Conservation (phyloP, 768 basidiomycete species). For the Lactarius pseudohatsudake region DNA sequence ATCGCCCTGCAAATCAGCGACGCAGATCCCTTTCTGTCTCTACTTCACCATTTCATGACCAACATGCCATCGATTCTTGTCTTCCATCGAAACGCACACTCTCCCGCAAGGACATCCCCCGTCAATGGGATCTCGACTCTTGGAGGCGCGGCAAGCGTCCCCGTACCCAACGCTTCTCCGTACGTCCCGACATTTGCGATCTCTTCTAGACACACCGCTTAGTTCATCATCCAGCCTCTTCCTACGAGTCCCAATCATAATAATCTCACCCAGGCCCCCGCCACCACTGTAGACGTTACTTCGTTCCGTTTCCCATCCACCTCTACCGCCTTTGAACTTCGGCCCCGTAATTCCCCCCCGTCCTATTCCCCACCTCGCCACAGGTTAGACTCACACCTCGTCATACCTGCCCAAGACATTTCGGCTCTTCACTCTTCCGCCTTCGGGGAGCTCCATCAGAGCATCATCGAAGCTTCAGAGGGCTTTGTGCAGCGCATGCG, state of each 20-base stretch:
- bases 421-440: constrained; percentile 57
- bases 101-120: constrained; percentile 39
- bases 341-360: constrained; percentile 19
- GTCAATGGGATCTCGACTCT: constrained; percentile 53
- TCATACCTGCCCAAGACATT: constrained; percentile 36
- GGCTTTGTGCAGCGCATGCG: constrained; percentile 72
- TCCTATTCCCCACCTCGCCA: constrained; percentile 10
- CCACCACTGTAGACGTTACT: constrained; percentile 7
- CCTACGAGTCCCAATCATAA: constrained; percentile 2
- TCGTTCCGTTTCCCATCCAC: constrained; percentile 32
- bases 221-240: constrained; percentile 11
- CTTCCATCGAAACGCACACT: constrained; percentile 51
- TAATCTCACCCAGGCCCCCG: constrained; percentile 7
- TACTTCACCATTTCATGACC: constrained; percentile 36
- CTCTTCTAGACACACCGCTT: constrained; percentile 9
- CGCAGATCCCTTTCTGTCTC: constrained; percentile 56
- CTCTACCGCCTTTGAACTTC: constrained; percentile 38
- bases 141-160: constrained; percentile 57
- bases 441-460: constrained; percentile 63
- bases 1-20: constrained; percentile 38
- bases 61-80: constrained; percentile 42
- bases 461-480: constrained; percentile 63
- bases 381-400: constrained; percentile 9
- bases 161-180: constrained; percentile 46
- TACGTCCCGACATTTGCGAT: constrained; percentile 35